Conservation (phyloP, 1,284 basidiomycete species). For the Cutaneotrichosporon mucoides region DNA sequence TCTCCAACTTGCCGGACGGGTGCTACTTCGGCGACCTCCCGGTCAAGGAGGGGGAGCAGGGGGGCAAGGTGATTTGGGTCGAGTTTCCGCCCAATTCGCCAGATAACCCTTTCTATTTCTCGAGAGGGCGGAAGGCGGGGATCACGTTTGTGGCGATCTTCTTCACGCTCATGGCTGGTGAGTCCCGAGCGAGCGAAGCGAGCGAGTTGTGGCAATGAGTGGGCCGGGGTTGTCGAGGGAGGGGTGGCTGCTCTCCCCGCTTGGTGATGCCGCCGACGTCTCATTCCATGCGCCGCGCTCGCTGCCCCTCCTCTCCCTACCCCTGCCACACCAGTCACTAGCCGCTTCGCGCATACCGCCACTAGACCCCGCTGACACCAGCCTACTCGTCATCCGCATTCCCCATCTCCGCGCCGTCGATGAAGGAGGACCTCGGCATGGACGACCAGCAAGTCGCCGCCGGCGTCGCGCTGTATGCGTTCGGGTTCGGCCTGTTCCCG, state of each 20-base stretch:
- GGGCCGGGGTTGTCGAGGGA: no score
- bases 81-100: constrained; percentile 57
- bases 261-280: no score
- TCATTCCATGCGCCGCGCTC: no score
- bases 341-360: no score
- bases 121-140: constrained; percentile 55
- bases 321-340: no score
- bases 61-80: constrained; percentile 51
- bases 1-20: constrained; percentile 1
- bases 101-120: constrained; percentile 59
- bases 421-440: constrained; percentile 63
- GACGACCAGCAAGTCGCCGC: constrained; percentile 59
- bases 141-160: constrained; percentile 60
- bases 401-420: constrained; percentile 57
- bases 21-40: constrained; percentile 1
- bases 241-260: no score
- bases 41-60: no score
- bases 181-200: no score
- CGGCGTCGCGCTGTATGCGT: constrained; percentile 58
- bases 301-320: no score
- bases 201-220: no score
- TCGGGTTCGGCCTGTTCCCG: constrained; percentile 64
- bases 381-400: constrained; percentile 59
- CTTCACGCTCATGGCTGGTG: constrained; percentile 58
- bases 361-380: no score